A percentile compares a stretch with the other conserved stretches of the same genome.
phyloP scores from a whole-genome alignment of 163 green algal genomes.

The Prototheca cutis region DNA sequence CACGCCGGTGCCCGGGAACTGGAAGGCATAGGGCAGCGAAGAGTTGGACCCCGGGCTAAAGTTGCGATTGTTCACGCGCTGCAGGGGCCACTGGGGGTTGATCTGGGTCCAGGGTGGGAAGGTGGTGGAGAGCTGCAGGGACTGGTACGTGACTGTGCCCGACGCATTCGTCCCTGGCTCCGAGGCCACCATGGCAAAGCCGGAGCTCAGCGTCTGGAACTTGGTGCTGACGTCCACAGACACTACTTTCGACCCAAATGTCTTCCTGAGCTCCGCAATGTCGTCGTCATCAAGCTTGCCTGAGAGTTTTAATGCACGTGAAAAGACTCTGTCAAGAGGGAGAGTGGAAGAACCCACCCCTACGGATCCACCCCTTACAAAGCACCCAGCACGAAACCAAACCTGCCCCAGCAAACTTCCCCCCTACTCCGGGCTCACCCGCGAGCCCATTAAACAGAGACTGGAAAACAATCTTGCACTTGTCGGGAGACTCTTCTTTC shows the following conservation, averaged over 20 bases:
- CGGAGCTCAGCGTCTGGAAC: not conserved
- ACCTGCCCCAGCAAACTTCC: too few species aligned
- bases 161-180: too few species aligned
- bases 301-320: too few species aligned
- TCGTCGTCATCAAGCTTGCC: not conserved
- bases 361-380: too few species aligned
- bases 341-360: too few species aligned
- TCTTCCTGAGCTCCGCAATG: not conserved
- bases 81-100: not conserved
- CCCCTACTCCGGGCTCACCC: not conserved
- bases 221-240: not conserved
- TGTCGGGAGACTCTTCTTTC: not conserved
- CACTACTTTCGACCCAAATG: not conserved
- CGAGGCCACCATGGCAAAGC: too few species aligned
- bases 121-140: not conserved
- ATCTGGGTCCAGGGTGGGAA: not conserved
- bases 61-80: not conserved
- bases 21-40: not conserved
- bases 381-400: too few species aligned
- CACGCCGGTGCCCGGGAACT: not conserved
- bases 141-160: too few species aligned
- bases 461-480: not conserved
- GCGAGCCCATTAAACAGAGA: not conserved
- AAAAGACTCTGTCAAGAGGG: too few species aligned
- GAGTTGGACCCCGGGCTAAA: not conserved